Evolutionary conservation across 1,284 basidiomycete genomes (phyloP).

Genomic region (Vanrija pseudolonga): DNA sequence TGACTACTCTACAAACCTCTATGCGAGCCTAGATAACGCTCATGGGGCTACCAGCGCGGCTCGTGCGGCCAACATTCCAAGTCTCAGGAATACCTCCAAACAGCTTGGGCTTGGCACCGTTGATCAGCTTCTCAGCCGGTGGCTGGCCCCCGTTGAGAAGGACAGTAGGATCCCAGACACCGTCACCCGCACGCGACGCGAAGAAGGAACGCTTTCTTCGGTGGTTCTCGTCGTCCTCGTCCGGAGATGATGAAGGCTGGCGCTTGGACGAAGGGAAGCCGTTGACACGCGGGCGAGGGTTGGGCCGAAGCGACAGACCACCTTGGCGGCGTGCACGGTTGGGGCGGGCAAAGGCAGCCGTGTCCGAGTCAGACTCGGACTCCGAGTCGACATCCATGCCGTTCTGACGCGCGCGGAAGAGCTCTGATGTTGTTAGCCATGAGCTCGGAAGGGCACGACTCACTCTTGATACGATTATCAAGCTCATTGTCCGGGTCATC

Average conservation of each 20-base stretch:
- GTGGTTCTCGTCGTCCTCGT: constrained; percentile 13
- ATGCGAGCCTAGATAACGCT: constrained; percentile 16
- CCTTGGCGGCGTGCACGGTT: constrained; percentile 26
- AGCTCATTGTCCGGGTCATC: constrained; percentile 47
- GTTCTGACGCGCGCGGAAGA: constrained; percentile 12
- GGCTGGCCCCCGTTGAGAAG: constrained; percentile 9
- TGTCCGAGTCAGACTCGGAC: constrained; percentile 23
- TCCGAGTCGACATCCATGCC: constrained; percentile 26
- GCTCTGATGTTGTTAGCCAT: constrained; percentile 13
- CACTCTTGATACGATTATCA: constrained; percentile 45
- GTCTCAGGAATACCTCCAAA: constrained; percentile 23
- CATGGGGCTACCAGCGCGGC: constrained; percentile 30
- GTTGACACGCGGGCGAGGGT: constrained; percentile 17
- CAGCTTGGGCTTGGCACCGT: constrained; percentile 22
- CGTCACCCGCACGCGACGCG: constrained; percentile 13
- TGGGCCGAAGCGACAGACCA: constrained; percentile 16
- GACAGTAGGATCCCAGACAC: constrained; percentile 17
- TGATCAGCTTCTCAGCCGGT: constrained; percentile 13
- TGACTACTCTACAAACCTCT: constrained; percentile 9
- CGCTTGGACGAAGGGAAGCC: constrained; percentile 19
- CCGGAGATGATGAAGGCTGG: constrained; percentile 12
- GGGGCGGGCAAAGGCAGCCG: constrained; percentile 20
- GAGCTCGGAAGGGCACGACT: constrained; percentile 8
- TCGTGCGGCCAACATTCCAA: constrained; percentile 18
- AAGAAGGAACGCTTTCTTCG: constrained; percentile 24